Evolutionary conservation across 495 filamentous ascomycete species (phyloP).

Genomic region (Penicillium bovifimosum): DNA sequence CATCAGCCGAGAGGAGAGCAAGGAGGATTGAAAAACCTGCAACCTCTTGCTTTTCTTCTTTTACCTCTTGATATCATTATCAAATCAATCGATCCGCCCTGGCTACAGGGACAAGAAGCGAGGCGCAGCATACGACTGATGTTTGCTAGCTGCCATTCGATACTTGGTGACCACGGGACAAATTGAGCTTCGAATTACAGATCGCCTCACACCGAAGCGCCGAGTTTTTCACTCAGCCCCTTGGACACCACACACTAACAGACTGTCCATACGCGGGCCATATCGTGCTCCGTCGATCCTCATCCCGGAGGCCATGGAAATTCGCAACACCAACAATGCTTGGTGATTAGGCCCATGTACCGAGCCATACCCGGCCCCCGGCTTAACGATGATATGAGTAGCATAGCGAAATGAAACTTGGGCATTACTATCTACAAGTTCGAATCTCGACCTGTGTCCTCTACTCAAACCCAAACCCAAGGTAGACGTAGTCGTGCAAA

Average conservation of each 20-base stretch:
- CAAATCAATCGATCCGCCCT: not conserved
- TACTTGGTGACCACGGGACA: not conserved
- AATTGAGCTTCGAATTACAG: not conserved
- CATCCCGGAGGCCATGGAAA: not conserved
- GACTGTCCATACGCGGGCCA: not conserved
- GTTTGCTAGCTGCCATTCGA: not conserved
- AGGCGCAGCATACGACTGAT: not conserved
- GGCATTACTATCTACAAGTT: not conserved
- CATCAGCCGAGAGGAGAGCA: constrained; percentile 37
- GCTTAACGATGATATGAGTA: constrained; percentile 8
- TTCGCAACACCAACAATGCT: not conserved
- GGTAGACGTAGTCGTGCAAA: too few species aligned
- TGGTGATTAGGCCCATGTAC: not conserved
- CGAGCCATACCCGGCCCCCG: not conserved
- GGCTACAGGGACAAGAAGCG: not conserved
- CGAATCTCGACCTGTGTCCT: too few species aligned
- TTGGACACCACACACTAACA: too few species aligned
- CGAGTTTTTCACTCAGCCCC: not conserved
- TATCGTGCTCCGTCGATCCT: not conserved
- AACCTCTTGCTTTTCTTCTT: not conserved
- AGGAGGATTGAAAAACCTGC: constrained; percentile 30
- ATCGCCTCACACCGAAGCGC: not conserved
- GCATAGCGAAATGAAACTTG: not conserved
- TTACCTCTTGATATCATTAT: not conserved
- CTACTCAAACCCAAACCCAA: too few species aligned